Conservation (phyloP, 2,329 filamentous ascomycete genomes). For the Chaetoscypha palmicola region DNA sequence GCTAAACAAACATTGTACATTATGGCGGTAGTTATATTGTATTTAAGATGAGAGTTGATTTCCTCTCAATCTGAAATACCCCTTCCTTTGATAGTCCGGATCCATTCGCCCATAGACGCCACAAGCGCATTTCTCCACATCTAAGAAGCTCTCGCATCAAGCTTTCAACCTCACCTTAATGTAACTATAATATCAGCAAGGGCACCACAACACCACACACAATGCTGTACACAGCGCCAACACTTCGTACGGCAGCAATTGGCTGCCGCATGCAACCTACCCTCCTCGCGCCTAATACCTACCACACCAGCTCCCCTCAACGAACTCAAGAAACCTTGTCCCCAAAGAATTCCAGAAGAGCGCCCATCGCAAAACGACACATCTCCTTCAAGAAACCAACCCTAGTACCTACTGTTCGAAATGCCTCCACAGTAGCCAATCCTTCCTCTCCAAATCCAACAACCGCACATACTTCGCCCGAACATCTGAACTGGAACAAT, state of each 20-base stretch:
- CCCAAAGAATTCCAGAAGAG: conserved; percentile 17
- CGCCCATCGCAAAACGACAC: conserved; percentile 24
- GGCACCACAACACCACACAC: conserved; percentile 7
- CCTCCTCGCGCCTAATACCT: conserved; percentile 23
- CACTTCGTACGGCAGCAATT: conserved; percentile 27
- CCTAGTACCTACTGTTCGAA: conserved; percentile 7
- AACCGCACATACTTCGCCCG: conserved; percentile 7
- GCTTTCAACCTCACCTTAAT: not conserved
- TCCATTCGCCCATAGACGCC: too few relatives aligned
- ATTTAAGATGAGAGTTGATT: too few relatives aligned
- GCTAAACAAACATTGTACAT: too few relatives aligned
- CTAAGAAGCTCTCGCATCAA: not conserved
- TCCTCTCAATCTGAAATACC: too few relatives aligned
- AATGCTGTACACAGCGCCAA: conserved; percentile 28
- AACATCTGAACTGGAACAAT: conserved; percentile 68
- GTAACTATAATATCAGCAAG: not conserved
- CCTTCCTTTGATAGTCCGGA: too few relatives aligned
- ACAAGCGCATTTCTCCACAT: not conserved
- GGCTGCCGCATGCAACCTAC: conserved; percentile 28
- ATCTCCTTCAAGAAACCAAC: conserved; percentile 21
- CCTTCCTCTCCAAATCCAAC: conserved; percentile 9
- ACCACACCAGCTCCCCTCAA: conserved; percentile 18
- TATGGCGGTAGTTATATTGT: too few relatives aligned
- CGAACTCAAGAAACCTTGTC: conserved; percentile 16
- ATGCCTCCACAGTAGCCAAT: conserved; percentile 18